phyloP scores from a whole-genome alignment of 202 grass and related monocot species.

The Musa balbisiana region DNA sequence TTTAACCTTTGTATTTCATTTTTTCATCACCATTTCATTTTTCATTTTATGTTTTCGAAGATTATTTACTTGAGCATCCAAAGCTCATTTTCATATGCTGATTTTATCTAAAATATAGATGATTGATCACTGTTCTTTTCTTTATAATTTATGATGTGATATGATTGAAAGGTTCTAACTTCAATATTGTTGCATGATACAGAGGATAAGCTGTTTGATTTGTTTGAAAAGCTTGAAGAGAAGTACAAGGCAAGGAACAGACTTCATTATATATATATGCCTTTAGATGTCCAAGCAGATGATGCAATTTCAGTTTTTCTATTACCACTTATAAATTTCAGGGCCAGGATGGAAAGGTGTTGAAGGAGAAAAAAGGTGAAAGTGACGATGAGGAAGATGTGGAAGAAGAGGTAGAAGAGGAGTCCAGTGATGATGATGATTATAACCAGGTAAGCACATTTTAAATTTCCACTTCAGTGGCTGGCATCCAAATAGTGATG shows the following conservation, averaged over 20 bases:
- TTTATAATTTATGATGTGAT: not conserved
- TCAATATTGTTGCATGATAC: not conserved
- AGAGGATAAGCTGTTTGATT: conserved; percentile 18
- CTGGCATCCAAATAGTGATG: not conserved
- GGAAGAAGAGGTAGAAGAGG: conserved; percentile 26
- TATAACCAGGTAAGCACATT: conserved; percentile 32
- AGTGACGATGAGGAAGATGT: conserved; percentile 29
- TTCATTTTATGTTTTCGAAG: not conserved
- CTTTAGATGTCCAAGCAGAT: not conserved
- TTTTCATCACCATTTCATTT: not conserved
- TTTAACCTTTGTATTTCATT: not conserved
- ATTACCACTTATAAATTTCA: conserved; percentile 19
- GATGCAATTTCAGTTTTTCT: not conserved
- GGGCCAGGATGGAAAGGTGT: conserved; percentile 26
- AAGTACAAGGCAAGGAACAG: conserved; percentile 13
- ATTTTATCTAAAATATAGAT: not conserved
- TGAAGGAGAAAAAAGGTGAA: conserved; percentile 26
- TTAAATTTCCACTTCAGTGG: not conserved
- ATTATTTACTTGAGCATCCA: not conserved
- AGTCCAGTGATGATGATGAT: conserved; percentile 35
- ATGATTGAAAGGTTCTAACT: not conserved
- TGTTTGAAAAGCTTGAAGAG: conserved; percentile 26
- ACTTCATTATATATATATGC: not conserved
- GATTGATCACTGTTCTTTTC: not conserved
- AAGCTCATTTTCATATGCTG: not conserved